Base-by-base conservation (phyloP, 306 rosid species). In the Vicia villosa region DNA sequence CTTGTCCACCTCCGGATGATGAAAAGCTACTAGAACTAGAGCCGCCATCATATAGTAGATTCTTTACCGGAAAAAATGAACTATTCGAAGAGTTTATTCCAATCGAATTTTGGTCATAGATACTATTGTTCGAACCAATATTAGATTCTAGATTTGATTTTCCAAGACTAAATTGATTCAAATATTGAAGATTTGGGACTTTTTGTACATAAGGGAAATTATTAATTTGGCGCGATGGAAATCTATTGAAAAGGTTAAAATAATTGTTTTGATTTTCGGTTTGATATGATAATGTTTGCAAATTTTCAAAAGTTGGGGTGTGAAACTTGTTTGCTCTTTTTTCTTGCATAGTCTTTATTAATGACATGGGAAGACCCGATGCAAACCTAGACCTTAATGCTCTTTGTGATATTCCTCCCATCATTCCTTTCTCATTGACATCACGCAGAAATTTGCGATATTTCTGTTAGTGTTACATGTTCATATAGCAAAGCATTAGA, bases 371-470 rank as follows among this genome's bases (percentile, higher is more conserved):
- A 28, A 82, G 77, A 17, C 78, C 67, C 5, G 54, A 12, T 8
- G 86, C 88, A n/a, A 90, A 85, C 26, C 32, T 82, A 75, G 94
- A 86, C 62, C 68, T 77, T 21, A 75, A 38, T 2, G 58, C 56
- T 28, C 74, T 82, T 0, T 77, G 72, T 0, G 87, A 72, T 68
- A 82, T 4, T 38, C 80, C 74, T 32, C 50, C 80, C 3, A 21
- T 0, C 4, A 54, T 12, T n/a, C 82, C 87, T 62, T 49, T 83
- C 11, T 77, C 82, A 0, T 82, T 69, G 24, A 90, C 83, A 30
- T 49, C 66, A 10, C 22, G 82, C 24, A 84, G 54, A 73, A 90
- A 90, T 1, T 75, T 21, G 1, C 91, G 85, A 69, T 90, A 86
- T 54, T 87, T 90, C 96, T 90, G 83, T n/a, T 22, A 32, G 20